Base-by-base conservation (phyloP, 2,329 filamentous ascomycete genomes). In the Aspergillus sp. region DNA sequence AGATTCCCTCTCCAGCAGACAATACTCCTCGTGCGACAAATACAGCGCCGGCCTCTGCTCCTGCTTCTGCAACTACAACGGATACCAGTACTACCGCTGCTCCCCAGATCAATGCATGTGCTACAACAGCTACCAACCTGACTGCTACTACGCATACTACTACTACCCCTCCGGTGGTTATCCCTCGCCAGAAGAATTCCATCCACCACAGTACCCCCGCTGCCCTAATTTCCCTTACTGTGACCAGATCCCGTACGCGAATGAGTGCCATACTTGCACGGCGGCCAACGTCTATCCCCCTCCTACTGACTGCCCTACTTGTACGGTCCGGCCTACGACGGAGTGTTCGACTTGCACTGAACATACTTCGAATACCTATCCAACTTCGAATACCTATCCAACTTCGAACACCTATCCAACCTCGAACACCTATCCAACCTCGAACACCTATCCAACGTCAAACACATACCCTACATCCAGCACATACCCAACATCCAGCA, bases 111-210 rank as follows among this genome's bases (percentile, higher is more conserved):
- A 50, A 12, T 50, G 47, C 33, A 11, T 15, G 19, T 50, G 47
- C 33, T 50, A 50, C 35, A 39, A 39, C 35, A 33, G 14, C 33
- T 37, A 39, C 33, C 14, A n/a, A 6, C 17, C 31, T 2, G 33
- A 25, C 31, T 50, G 47, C 33, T 50, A 50, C 33, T 50, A 25
- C 35, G 47, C 47, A 6, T 50, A 50, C 47, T 35, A 50, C 47
- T 50, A 50, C 47, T 50, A 50, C 33, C 8, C 47, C 3, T 50
- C 47, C 1, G 19, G 33, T 3, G 47, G 47, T 6, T 50, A 50
- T 50, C 47, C 47, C 19, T 2, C 47, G 4, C 47, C 47, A 12
- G 9, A n/a, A 2, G 35, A 50, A 6, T 50, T 39, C 47, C 19
- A 39, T 33, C 17, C 17, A 3, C 47, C 47, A 4, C 11, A 39